A percentile compares a stretch with the other conserved stretches of the same genome.
Conservation (phyloP, 225 moss, liverwort and hornwort species). For the Neckera pumila region DNA sequence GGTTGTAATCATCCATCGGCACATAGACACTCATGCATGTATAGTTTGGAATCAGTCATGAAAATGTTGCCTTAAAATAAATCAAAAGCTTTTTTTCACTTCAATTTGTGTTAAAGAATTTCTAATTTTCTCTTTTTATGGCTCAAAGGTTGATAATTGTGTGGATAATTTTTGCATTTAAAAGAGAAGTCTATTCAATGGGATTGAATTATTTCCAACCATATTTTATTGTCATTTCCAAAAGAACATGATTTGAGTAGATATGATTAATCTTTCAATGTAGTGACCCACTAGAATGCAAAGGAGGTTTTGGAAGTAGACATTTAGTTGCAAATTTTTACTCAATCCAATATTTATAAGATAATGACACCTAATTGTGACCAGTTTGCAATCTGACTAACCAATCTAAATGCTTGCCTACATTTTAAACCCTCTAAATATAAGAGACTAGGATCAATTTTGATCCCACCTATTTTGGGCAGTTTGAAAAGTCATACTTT, state of each 20-base stretch:
- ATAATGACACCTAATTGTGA: accelerated
- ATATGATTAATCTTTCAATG: neutral
- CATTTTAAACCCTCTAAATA: neutral
- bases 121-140: no score
- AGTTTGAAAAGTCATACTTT: neutral
- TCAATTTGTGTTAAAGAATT: no score
- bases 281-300: neutral
- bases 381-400: accelerated
- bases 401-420: neutral
- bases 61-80: no score
- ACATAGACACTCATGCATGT: no score
- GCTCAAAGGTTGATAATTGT: no score
- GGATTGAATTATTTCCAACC: no score
- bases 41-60: no score
- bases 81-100: no score
- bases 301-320: neutral
- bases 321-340: neutral
- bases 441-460: neutral
- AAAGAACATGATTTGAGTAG: neutral
- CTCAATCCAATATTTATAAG: neutral
- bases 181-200: no score
- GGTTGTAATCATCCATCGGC: no score
- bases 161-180: no score
- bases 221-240: no score
- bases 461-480: accelerated